Conservation (phyloP, 1,139 yeast genomes). For the Candida mesenterica region DNA sequence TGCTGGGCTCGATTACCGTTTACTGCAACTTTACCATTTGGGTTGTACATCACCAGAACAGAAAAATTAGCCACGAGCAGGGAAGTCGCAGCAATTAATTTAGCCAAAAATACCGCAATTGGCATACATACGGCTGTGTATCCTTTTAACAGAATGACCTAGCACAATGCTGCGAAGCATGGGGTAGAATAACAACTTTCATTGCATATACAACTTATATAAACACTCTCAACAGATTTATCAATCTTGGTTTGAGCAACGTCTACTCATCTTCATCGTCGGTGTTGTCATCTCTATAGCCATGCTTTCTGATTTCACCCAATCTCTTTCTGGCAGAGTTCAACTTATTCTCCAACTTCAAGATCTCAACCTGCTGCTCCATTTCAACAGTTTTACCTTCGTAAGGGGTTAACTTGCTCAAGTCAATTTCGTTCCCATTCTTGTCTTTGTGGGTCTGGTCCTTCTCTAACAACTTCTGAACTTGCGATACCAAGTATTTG, state of each 20-base stretch:
- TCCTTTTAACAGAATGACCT: too few relatives aligned
- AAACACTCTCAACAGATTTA: not conserved
- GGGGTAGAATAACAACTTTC: too few relatives aligned
- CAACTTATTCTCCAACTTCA: conserved; percentile 76
- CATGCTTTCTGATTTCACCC: conserved; percentile 81
- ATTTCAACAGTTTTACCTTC: conserved; percentile 86
- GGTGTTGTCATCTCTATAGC: conserved; percentile 53
- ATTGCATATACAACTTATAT: too few relatives aligned
- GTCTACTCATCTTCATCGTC: not conserved
- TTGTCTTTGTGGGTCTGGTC: conserved; percentile 20
- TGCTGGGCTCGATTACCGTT: too few relatives aligned
- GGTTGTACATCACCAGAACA: too few relatives aligned
- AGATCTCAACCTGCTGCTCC: conserved; percentile 92
- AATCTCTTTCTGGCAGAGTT: conserved; percentile 72
- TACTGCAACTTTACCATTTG: too few relatives aligned
- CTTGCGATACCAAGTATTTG: conserved; percentile 65
- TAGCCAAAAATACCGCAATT: too few relatives aligned
- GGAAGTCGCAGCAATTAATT: too few relatives aligned
- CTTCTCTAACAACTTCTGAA: conserved; percentile 56
- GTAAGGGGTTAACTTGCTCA: conserved; percentile 67
- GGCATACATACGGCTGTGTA: too few relatives aligned
- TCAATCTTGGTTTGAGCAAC: too few relatives aligned
- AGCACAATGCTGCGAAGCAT: too few relatives aligned
- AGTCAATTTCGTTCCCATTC: conserved; percentile 54
- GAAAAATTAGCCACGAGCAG: too few relatives aligned